Conservation (phyloP, 2,329 filamentous ascomycete genomes). For the Apiospora malaysiana region DNA sequence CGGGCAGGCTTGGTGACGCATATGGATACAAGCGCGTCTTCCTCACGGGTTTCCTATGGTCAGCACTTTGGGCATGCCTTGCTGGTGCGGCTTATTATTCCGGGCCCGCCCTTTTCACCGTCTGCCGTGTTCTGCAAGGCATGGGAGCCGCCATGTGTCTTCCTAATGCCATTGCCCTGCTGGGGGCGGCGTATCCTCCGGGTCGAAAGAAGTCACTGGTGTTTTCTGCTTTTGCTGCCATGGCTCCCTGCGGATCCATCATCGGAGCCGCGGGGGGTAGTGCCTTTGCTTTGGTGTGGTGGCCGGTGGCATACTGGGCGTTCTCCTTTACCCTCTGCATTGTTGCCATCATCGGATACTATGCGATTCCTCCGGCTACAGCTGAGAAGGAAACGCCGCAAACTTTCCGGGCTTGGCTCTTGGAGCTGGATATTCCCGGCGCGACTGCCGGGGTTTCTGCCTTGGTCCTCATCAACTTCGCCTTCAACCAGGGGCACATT, state of each 20-base stretch:
- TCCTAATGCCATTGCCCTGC: slow-evolving; percentile 68
- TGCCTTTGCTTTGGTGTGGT: slow-evolving; percentile 49
- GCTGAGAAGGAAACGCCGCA: slow-evolving; percentile 29
- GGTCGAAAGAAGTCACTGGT: slow-evolving; percentile 65
- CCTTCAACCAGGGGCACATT: slow-evolving; percentile 69
- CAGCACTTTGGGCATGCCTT: slow-evolving; percentile 57
- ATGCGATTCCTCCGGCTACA: slow-evolving; percentile 43
- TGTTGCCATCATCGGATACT: slow-evolving; percentile 39
- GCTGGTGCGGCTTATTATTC: slow-evolving; percentile 52
- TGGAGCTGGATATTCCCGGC: slow-evolving; percentile 47
- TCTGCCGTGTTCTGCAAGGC: slow-evolving; percentile 61
- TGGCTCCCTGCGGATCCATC: slow-evolving; percentile 53
- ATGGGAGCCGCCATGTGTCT: slow-evolving; percentile 67
- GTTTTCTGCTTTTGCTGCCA: slow-evolving; percentile 57
- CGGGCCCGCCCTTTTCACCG: slow-evolving; percentile 45
- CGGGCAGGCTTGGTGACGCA: slow-evolving; percentile 61
- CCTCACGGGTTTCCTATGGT: slow-evolving; percentile 60
- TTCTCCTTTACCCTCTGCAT: slow-evolving; percentile 43
- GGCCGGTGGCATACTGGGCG: slow-evolving; percentile 56
- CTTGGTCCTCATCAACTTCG: slow-evolving; percentile 68
- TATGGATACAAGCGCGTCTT: slow-evolving; percentile 64
- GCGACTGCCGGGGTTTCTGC: slow-evolving; percentile 55
- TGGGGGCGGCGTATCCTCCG: slow-evolving; percentile 62
- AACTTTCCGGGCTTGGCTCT: slow-evolving; percentile 29
- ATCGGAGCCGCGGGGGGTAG: slow-evolving; percentile 48